A percentile compares a stretch with the other conserved stretches of the same genome.
phyloP scores from a whole-genome alignment of 139 green algal species.

The Asterochloris sp. region DNA sequence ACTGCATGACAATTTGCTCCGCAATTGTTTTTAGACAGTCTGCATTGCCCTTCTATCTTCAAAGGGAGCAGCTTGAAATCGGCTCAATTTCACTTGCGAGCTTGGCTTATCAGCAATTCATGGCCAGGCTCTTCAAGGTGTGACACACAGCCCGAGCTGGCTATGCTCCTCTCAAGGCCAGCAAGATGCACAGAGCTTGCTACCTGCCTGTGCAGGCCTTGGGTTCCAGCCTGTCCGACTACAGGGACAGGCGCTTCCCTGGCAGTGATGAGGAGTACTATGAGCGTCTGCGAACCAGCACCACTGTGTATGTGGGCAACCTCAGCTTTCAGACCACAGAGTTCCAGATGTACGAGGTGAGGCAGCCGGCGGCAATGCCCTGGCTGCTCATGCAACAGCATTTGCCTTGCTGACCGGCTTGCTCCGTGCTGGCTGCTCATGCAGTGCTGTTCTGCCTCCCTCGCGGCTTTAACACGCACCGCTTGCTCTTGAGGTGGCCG shows the following conservation, averaged over 20 bases:
- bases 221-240: slow-evolving; percentile 46
- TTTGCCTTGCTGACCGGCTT: neutral
- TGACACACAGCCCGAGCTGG: neutral
- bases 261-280: slow-evolving; percentile 81
- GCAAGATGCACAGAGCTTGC: neutral
- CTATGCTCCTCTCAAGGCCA: neutral
- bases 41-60: too few relatives aligned
- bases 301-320: slow-evolving; percentile 97
- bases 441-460: too few relatives aligned
- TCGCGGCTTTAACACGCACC: too few relatives aligned
- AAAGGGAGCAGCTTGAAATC: neutral
- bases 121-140: slow-evolving; percentile 13
- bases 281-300: slow-evolving; percentile 58
- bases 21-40: neutral
- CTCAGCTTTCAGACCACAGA: slow-evolving; percentile 97
- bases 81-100: neutral
- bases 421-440: too few relatives aligned
- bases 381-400: neutral
- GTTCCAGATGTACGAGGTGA: slow-evolving; percentile 87
- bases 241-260: slow-evolving; percentile 76
- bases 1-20: neutral
- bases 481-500: too few relatives aligned
- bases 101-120: neutral
- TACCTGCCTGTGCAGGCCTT: slow-evolving; percentile 23
- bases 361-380: neutral